These are phyloP conservation scores for Prototheca cutis DNA, from an alignment of 163 green algal species.

Conservation along the genomic window DNA sequence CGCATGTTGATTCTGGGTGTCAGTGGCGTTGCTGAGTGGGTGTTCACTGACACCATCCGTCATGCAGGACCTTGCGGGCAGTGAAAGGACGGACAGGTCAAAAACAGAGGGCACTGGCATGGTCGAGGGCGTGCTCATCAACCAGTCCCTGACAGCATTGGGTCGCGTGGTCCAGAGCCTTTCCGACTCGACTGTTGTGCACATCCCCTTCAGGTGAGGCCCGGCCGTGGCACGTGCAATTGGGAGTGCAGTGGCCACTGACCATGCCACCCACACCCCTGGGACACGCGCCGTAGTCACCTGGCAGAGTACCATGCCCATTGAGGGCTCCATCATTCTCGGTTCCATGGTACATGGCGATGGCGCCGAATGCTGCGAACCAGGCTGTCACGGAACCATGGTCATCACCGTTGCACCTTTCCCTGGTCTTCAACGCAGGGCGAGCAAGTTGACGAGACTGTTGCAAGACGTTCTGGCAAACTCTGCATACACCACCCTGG, in stretches of 20 bases:
- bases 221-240: too few species aligned
- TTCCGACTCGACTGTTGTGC: conserved; percentile 32
- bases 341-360: too few species aligned
- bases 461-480: conserved; percentile 55
- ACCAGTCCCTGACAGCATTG: conserved; percentile 70
- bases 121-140: conserved; percentile 78
- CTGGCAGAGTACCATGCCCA: too few species aligned
- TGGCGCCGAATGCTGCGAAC: too few species aligned
- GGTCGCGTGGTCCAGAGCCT: conserved; percentile 70
- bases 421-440: too few species aligned
- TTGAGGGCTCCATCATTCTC: too few species aligned
- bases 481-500: conserved; percentile 50
- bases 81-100: conserved; percentile 62
- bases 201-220: conserved; percentile 65
- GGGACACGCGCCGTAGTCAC: too few species aligned
- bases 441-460: conserved; percentile 47
- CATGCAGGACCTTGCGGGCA: conserved; percentile 40
- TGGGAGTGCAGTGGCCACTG: too few species aligned
- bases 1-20: background rate
- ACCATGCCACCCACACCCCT: too few species aligned
- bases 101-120: conserved; percentile 50
- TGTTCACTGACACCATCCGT: background rate
- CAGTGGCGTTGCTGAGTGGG: background rate
- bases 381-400: background rate
- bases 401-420: too few species aligned